phyloP scores from a whole-genome alignment of 345 rosid species.

The Capsella bursapastoris region DNA sequence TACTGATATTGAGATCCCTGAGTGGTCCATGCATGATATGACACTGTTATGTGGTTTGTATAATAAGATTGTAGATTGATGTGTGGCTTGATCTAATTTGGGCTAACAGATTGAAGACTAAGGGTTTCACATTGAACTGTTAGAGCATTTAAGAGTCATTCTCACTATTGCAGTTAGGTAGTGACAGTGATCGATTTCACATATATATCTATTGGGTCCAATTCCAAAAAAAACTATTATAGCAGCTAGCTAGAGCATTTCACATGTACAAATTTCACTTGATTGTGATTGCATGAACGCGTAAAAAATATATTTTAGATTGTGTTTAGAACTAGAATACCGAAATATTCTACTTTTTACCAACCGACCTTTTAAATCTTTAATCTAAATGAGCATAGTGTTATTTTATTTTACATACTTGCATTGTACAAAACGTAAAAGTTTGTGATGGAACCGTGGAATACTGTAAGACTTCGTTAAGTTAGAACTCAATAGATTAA shows the following conservation, averaged over 20 bases:
- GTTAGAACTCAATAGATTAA: too few relatives aligned
- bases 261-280: slow-evolving; percentile 28
- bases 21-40: slow-evolving; percentile 21
- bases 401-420: neutral
- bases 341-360: neutral
- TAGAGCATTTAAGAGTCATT: slow-evolving; percentile 4
- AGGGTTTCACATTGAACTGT: slow-evolving; percentile 40
- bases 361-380: neutral
- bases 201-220: slow-evolving; percentile 3
- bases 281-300: slow-evolving; percentile 19
- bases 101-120: slow-evolving; percentile 14
- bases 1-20: slow-evolving; percentile 11
- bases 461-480: neutral
- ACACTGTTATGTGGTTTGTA: slow-evolving; percentile 24
- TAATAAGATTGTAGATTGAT: neutral
- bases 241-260: neutral
- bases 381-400: too few relatives aligned
- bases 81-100: slow-evolving; percentile 18
- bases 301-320: neutral
- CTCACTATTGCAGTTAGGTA: slow-evolving; percentile 17
- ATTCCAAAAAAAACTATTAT: neutral
- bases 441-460: neutral
- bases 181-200: slow-evolving; percentile 31
- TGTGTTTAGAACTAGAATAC: slow-evolving; percentile 13
- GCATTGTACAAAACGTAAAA: neutral